Conservation (phyloP, 371 early-diverging fungal species). For the Cokeromyces recurvatus region DNA sequence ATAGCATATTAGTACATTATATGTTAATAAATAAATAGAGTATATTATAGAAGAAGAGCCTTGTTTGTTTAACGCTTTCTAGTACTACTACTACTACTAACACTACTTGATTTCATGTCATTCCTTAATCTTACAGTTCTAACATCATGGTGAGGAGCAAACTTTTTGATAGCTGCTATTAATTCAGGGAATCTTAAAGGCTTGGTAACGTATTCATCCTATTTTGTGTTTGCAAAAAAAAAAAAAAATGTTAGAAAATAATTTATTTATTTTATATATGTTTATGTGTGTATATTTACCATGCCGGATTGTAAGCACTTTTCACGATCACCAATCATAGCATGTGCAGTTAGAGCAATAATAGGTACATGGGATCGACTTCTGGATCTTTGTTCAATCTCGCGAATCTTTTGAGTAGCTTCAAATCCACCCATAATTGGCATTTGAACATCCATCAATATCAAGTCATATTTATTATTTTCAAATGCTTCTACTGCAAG, state of each 20-base stretch:
- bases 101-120: no score
- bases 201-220: slow-evolving; percentile 74
- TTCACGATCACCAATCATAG: slow-evolving; percentile 81
- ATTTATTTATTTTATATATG: background rate
- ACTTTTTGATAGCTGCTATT: slow-evolving; percentile 60
- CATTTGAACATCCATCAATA: slow-evolving; percentile 80
- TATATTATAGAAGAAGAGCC: no score
- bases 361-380: slow-evolving; percentile 58
- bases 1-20: no score
- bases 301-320: slow-evolving; percentile 71
- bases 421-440: slow-evolving; percentile 77
- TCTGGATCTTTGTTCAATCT: slow-evolving; percentile 45
- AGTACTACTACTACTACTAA: no score
- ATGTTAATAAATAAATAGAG: no score
- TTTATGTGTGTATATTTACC: slow-evolving; percentile 33
- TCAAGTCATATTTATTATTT: slow-evolving; percentile 56
- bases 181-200: slow-evolving; percentile 59
- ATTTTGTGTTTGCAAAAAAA: no score
- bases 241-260: background rate
- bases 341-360: slow-evolving; percentile 76
- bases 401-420: slow-evolving; percentile 71
- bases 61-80: no score
- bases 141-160: slow-evolving; percentile 27
- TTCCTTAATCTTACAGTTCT: no score
- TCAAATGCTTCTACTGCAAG: slow-evolving; percentile 67